These are phyloP conservation scores for Yarrowia sp. DNA, from an alignment of 805 yeast genomes.

Conservation along the genomic window DNA sequence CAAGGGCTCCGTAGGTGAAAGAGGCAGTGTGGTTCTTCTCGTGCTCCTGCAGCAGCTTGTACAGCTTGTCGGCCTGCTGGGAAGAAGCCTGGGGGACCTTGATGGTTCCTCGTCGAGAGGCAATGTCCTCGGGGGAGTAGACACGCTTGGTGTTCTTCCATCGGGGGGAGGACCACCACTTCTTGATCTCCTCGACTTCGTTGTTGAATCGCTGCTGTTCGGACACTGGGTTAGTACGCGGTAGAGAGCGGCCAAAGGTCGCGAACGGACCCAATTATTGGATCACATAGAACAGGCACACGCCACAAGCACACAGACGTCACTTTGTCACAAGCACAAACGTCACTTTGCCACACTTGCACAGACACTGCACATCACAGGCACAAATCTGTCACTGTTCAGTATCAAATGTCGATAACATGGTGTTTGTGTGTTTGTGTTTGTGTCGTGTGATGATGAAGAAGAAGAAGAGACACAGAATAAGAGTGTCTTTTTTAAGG, in stretches of 20 bases:
- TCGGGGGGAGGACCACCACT: slow-evolving; percentile 94
- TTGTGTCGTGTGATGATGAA: no score
- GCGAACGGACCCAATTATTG: background rate
- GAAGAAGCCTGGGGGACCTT: slow-evolving; percentile 74
- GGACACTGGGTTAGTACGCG: slow-evolving; percentile 30
- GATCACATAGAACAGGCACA: background rate
- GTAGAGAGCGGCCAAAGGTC: background rate
- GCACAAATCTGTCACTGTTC: background rate
- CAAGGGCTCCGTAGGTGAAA: slow-evolving; percentile 92
- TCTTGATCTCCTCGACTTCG: slow-evolving; percentile 68
- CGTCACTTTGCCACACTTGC: background rate
- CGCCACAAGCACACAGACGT: background rate
- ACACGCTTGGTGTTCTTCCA: slow-evolving; percentile 86
- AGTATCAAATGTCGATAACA: background rate
- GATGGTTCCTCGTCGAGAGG: slow-evolving; percentile 78
- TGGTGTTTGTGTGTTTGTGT: background rate
- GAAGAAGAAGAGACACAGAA: no score
- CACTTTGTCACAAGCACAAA: background rate
- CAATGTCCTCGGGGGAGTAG: slow-evolving; percentile 86
- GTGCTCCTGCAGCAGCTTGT: slow-evolving; percentile 65
- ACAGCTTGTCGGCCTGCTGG: slow-evolving; percentile 79
- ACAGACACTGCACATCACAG: background rate
- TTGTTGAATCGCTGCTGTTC: slow-evolving; percentile 65
- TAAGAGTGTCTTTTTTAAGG: no score
- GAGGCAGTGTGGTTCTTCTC: slow-evolving; percentile 69